Base-by-base conservation (phyloP, 768 basidiomycete genomes). In the Lanmaoa pseudosensibilis region DNA sequence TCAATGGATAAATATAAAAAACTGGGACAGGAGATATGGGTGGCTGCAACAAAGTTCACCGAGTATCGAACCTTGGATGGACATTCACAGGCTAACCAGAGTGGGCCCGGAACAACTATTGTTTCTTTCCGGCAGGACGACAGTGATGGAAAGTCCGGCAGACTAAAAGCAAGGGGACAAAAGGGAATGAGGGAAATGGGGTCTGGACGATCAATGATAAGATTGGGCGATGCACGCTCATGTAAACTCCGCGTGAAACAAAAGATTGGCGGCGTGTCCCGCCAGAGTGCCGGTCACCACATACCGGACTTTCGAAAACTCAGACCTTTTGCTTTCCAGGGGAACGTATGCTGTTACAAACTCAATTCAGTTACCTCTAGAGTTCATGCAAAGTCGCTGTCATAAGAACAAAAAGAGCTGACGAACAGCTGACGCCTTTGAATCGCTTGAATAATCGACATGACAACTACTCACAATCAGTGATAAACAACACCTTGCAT, bases 21-120 rank as follows among this genome's bases (percentile, higher is more conserved):
- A 33, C 37, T 45, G 34, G 43, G 38, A 40, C 23, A 39, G 41
- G 51, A 18, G 21, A 16, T 25, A 40, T 16, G 16, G 33, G 57
- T 61, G 55, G 56, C 50, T 57, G 59, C 30, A 39, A 54, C 52
- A 63, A 65, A 27, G 63, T 61, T 63, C 34, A 47, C 15, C 18
- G 15, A 16, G 34, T 37, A 32, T 49, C 25, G 9, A 37, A 50
- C 30, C 27, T 25, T 44, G 45, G 13, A 27, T 23, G 16, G 19
- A 47, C 13, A 33, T 52, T 47, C 57, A 50, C 59, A 57, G 34
- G 37, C 57, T 61, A 59, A 55, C 43, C 56, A 1, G 7, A 23
- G 37, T 45, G 43, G 45, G 55, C 19, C 39, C 30, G 4, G 18
- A 38, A 33, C 5, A 19, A 32, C 25, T 54, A 56, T 65, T 67